A percentile compares a stretch with the other conserved stretches of the same genome.
Conservation (phyloP, 192 early-diverging fungal species). For the Piromyces finnis region DNA sequence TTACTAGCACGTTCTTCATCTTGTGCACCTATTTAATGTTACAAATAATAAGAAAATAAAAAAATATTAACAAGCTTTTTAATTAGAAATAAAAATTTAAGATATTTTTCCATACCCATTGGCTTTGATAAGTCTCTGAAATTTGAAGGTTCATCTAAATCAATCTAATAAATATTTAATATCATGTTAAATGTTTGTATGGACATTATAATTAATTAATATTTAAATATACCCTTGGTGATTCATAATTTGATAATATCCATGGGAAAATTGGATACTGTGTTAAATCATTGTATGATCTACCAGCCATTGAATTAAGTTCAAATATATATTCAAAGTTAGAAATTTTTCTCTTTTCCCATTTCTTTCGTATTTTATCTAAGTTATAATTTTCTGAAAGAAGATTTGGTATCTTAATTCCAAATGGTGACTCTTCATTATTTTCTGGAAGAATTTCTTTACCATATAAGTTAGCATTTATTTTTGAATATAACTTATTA, state of each 20-base stretch:
- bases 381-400: slow-evolving; percentile 39
- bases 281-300: slow-evolving; percentile 56
- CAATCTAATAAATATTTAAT: too few species aligned
- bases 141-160: slow-evolving; percentile 50
- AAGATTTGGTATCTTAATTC: slow-evolving; percentile 34
- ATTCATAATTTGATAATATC: slow-evolving; percentile 61
- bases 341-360: slow-evolving; percentile 70
- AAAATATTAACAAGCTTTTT: too few species aligned
- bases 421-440: slow-evolving; percentile 7
- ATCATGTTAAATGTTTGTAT: too few species aligned
- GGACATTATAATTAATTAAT: too few species aligned
- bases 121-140: slow-evolving; percentile 84
- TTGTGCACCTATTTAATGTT: not conserved
- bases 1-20: slow-evolving; percentile 1
- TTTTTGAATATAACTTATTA: slow-evolving; percentile 34
- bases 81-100: too few species aligned
- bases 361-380: slow-evolving; percentile 51
- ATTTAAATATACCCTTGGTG: slow-evolving; percentile 26
- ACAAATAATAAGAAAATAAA: not conserved
- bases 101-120: slow-evolving; percentile 55
- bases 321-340: slow-evolving; percentile 96
- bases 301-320: slow-evolving; percentile 73
- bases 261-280: slow-evolving; percentile 97
- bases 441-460: slow-evolving; percentile 14
- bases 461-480: slow-evolving; percentile 11